Percentiles rank a stretch among this genome's conserved stretches.
phyloP scores from a whole-genome alignment of 305 asterid genomes.

The Rubia tinctorum region DNA sequence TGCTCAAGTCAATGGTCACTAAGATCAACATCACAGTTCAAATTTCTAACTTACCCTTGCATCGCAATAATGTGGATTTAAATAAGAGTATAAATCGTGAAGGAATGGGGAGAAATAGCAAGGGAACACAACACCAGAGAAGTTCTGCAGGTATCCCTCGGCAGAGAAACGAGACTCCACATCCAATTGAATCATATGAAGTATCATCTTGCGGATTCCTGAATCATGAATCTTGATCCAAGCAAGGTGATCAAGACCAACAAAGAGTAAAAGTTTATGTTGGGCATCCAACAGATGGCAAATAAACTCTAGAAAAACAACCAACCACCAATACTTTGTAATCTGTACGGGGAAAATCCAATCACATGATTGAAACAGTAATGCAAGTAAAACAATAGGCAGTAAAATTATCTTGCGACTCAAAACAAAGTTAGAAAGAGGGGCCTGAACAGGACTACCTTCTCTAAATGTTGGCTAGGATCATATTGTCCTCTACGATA shows the following conservation, averaged over 20 bases:
- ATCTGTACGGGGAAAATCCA: neutral
- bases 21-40: conserved; percentile 15
- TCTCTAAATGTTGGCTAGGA: conserved; percentile 96
- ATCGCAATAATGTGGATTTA: conserved; percentile 89
- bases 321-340: neutral
- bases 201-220: conserved; percentile 96
- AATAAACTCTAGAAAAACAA: conserved; percentile 7
- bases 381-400: neutral
- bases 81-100: conserved; percentile 82
- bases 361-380: neutral
- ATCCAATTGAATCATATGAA: conserved; percentile 97
- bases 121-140: conserved; percentile 84
- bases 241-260: conserved; percentile 19
- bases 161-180: conserved; percentile 89
- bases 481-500: conserved; percentile 99
- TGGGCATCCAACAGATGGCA: neutral
- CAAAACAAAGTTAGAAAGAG: neutral
- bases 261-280: conserved; percentile 14
- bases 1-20: conserved; percentile 14
- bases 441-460: conserved; percentile 38
- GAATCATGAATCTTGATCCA: conserved; percentile 88
- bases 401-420: neutral
- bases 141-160: conserved; percentile 85
- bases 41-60: conserved; percentile 74
- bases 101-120: conserved; percentile 94